Base-by-base conservation (phyloP, 1,139 yeast species). In the Suzukiozyma palmioleophila region DNA sequence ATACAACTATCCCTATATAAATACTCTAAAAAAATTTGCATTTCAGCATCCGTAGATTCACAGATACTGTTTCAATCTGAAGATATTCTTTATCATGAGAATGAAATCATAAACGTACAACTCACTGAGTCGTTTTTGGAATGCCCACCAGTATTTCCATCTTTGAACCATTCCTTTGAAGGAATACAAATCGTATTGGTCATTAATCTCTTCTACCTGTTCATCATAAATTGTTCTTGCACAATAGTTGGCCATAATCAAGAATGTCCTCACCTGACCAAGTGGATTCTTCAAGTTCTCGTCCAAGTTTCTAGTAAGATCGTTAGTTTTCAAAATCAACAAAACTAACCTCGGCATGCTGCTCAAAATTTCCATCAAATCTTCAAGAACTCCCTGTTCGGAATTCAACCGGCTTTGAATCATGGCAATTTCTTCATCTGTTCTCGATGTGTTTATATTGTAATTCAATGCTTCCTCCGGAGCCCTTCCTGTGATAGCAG, bases 401-500 rank as follows among this genome's bases (percentile, higher is more conserved):
- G 77, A 59, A 14, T 64, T 65, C 36, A 90, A 57, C 13, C 84
- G 79, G 3, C 58, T 56, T 39, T 84, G 81, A 83, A 94, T 90
- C 36, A 67, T 71, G 8, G 61, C 63, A 38, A 85, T 73, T 43
- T 68, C 74, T 51, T 86, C 95, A 1, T 71, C 66, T 29, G 78
- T 64, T 41, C 95, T 71, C 1, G 64, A 61, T 25, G 75, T 69
- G 7, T 75, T 60, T 18, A 87, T 66, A 41, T 69, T 77, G 48
- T 84, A 61, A 43, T 60, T 60, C 44, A 71, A 49, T 1, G 74
- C 75, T 30, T 53, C 56, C 5, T 70, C 63, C 0, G 75, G 71
- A 22, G 69, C 66, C 47, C 99, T 70, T 0, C 98, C 99, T 0
- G 98, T 92, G 37, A 94, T 84, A 1, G 97, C 97, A 3, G 96